These are phyloP conservation scores for Tulasnella sp. DNA, from an alignment of 768 basidiomycete species.

Conservation along the genomic window DNA sequence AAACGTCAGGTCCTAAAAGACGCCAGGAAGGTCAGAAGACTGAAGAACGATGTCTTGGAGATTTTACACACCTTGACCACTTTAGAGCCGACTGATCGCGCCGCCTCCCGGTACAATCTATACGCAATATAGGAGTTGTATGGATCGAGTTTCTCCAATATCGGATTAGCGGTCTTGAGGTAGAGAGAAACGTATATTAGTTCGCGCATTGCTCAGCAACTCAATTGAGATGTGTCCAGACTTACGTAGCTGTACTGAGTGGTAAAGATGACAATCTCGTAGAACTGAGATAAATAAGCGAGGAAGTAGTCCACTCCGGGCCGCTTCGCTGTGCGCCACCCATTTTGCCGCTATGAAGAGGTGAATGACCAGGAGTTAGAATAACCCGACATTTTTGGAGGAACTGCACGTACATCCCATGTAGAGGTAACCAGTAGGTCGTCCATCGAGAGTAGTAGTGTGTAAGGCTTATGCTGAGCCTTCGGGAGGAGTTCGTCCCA, in stretches of 20 bases:
- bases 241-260: slow-evolving; percentile 79
- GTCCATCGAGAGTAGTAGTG: slow-evolving; percentile 81
- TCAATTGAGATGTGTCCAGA: slow-evolving; percentile 19
- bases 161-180: slow-evolving; percentile 71
- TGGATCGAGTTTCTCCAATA: slow-evolving; percentile 89
- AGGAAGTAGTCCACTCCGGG: slow-evolving; percentile 98
- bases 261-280: slow-evolving; percentile 95
- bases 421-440: slow-evolving; percentile 83
- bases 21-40: neutral
- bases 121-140: slow-evolving; percentile 84
- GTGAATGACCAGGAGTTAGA: neutral
- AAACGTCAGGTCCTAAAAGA: slow-evolving; percentile 73
- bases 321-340: slow-evolving; percentile 96
- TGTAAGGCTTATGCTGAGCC: slow-evolving; percentile 83
- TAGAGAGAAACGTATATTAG: neutral
- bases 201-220: no score
- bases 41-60: neutral
- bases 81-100: slow-evolving; percentile 68
- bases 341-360: slow-evolving; percentile 61
- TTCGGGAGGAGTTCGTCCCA: slow-evolving; percentile 86
- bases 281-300: slow-evolving; percentile 94
- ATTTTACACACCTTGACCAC: slow-evolving; percentile 61
- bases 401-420: slow-evolving; percentile 64
- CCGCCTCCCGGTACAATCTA: slow-evolving; percentile 87
- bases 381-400: neutral